Base-by-base conservation (phyloP, 768 basidiomycete species). In the Sporobolomyces roseus region DNA sequence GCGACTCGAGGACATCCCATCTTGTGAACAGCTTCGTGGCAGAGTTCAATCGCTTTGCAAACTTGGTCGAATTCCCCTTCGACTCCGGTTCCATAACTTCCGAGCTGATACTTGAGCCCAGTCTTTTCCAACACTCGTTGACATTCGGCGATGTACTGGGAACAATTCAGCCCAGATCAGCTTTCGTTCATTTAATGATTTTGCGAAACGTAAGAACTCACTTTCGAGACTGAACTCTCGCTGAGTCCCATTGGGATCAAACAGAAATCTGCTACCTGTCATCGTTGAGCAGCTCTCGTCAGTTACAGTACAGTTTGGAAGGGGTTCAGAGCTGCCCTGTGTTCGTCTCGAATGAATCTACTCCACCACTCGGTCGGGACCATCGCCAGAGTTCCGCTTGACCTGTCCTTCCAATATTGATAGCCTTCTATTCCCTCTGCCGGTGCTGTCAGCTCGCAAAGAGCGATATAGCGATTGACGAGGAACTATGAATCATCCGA, bases 31-130 rank as follows among this genome's bases (percentile, higher is more conserved):
- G 90, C 91, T 30, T 83, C 83, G 77, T 98, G 94, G 77, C 92
- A 96, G 68, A 88, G 89, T 72, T 91, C 89, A 70, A 98, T 96
- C 3, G 88, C 91, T 73, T 88, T 82, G 65, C 84, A 87, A 46
- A 98, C 94, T 58, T 85, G 81, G 29, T 83, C 82, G 91, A 91
- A 97, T 0, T 90, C 88, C 7, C 93, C 92, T 79, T 93, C 89
- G 79, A 94, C 75, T 77, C 94, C 94, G 1, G 93, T 96, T 27
- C 93, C 93, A 75, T 93, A 96, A 17, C 62, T 63, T 21, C 8
- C 90, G 91, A 36, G 29, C 21, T 54, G 35, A 79, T 87, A 94
- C 63, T 83, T 85, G 54, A 98, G 80, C 9, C 92, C 92, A 0
- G 88, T 87, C 78, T 86, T 86, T 75, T 89, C 86, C 48, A 98